These are phyloP conservation scores for Debaryomyces tyrocola DNA, from an alignment of 805 yeast genomes.

Conservation along the genomic window DNA sequence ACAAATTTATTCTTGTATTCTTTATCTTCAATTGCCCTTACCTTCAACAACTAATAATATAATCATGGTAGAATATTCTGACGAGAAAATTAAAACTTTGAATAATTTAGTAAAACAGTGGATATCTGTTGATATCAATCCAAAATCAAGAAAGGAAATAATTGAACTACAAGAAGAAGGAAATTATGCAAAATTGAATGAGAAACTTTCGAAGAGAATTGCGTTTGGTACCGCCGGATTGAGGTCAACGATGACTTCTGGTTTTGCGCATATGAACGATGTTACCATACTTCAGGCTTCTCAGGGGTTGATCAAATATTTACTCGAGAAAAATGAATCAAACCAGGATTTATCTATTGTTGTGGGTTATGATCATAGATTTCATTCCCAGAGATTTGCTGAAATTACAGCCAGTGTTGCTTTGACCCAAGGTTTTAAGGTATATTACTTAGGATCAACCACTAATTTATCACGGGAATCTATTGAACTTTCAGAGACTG, in stretches of 20 bases:
- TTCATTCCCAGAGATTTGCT: slow-evolving; percentile 78
- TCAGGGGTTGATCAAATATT: slow-evolving; percentile 68
- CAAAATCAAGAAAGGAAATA: slow-evolving; percentile 58
- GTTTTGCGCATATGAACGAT: slow-evolving; percentile 84
- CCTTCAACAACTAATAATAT: neutral
- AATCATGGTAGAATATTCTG: neutral
- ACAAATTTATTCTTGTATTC: no score
- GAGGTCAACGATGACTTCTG: slow-evolving; percentile 86
- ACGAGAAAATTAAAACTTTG: slow-evolving; percentile 7
- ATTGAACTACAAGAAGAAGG: slow-evolving; percentile 35
- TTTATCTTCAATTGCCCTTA: no score
- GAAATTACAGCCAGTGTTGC: slow-evolving; percentile 76
- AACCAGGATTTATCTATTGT: slow-evolving; percentile 46
- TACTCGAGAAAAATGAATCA: slow-evolving; percentile 21
- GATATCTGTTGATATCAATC: slow-evolving; percentile 37
- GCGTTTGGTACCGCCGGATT: slow-evolving; percentile 94
- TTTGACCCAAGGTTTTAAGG: slow-evolving; percentile 63
- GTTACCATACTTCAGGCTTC: slow-evolving; percentile 89
- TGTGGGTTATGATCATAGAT: slow-evolving; percentile 90
- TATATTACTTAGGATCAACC: slow-evolving; percentile 55
- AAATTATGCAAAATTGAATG: slow-evolving; percentile 47
- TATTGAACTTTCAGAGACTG: slow-evolving; percentile 6
- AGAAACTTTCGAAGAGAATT: slow-evolving; percentile 58
- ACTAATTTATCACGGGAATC: slow-evolving; percentile 33
- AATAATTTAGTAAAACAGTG: slow-evolving; percentile 34